Base-by-base conservation (phyloP, 352 stramenopile genomes). In the Phytophthora megakarya region DNA sequence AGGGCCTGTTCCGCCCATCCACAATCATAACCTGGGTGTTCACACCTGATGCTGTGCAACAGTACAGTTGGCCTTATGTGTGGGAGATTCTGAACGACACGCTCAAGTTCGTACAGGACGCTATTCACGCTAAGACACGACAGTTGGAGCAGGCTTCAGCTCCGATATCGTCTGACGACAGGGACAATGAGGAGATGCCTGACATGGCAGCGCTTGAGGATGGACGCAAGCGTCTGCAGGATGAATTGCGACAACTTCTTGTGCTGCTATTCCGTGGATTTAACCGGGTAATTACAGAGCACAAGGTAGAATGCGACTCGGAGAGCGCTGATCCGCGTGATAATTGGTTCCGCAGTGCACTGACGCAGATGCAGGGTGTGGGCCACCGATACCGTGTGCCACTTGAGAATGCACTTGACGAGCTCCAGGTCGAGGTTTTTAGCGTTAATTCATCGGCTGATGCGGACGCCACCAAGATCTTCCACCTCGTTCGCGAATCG, bases 21-120 rank as follows among this genome's bases (percentile, higher is more conserved):
- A 91, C 84, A 35, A 91, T 95, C 37, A 72, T 81, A 8, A 81
- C 78, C 59, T 95, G 86, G 86, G 74, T 93, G 19, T 92, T 93
- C 67, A 92, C 81, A 9, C 52, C 81, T 5, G 86, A 95, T 44
- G 83, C 84, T 5, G 77, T 93, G 18, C 86, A 93, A 72, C 86
- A 95, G 60, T 95, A 93, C 70, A 93, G 86, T 69, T 95, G 86
- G 86, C 86, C 85, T 32, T 95, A 95, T 58, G 81, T 95, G 43
- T 95, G 86, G 86, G 80, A 79, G 5, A 92, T 95, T 42, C 50
- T 92, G 32, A 73, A 89, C 50, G 83, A 90, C 37, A 90, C 86
- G 21, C 40, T 95, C 23, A 71, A 65, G 22, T 88, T 88, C 25
- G 54, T 90, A 28, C 70, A 85, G 48, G 67, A 73, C 10, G 57